Evolutionary conservation across 495 filamentous ascomycete genomes (phyloP).

Genomic region (Xylaria curta): DNA sequence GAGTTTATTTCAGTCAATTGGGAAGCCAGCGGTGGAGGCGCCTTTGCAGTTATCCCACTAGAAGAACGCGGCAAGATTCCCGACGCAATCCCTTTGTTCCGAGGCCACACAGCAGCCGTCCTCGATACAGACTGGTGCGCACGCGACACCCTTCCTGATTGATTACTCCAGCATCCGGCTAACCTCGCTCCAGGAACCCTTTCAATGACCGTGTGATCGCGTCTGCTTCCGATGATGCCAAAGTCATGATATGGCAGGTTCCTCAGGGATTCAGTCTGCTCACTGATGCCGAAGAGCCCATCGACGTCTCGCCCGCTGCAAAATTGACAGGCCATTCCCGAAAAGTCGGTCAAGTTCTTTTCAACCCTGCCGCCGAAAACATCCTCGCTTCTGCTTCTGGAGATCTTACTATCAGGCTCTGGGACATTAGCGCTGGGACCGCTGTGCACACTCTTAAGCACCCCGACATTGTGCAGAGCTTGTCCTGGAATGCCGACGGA

Average conservation of each 20-base stretch:
- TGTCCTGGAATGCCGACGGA: slow-evolving; percentile 95
- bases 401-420: slow-evolving; percentile 93
- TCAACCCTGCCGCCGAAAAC: slow-evolving; percentile 95
- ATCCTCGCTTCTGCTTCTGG: slow-evolving; percentile 95
- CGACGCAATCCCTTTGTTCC: slow-evolving; percentile 91
- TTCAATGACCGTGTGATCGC: slow-evolving; percentile 93
- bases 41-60: slow-evolving; percentile 94
- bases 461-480: slow-evolving; percentile 88
- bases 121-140: slow-evolving; percentile 96
- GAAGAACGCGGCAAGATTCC: slow-evolving; percentile 87
- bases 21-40: slow-evolving; percentile 95
- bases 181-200: slow-evolving; percentile 71
- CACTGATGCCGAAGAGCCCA: slow-evolving; percentile 80
- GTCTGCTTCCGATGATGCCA: slow-evolving; percentile 94
- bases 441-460: slow-evolving; percentile 77
- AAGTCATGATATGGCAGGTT: slow-evolving; percentile 95
- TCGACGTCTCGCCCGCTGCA: slow-evolving; percentile 79
- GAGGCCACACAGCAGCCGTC: slow-evolving; percentile 93
- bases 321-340: slow-evolving; percentile 80
- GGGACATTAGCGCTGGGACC: slow-evolving; percentile 87
- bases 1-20: slow-evolving; percentile 96
- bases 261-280: slow-evolving; percentile 85
- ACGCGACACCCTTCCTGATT: slow-evolving; percentile 36
- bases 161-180: slow-evolving; percentile 30
- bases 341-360: slow-evolving; percentile 96